A percentile compares a stretch with the other conserved stretches of the same genome.
Conservation (phyloP, 2,329 filamentous ascomycete species). For the Dactylellina haptotyla region DNA sequence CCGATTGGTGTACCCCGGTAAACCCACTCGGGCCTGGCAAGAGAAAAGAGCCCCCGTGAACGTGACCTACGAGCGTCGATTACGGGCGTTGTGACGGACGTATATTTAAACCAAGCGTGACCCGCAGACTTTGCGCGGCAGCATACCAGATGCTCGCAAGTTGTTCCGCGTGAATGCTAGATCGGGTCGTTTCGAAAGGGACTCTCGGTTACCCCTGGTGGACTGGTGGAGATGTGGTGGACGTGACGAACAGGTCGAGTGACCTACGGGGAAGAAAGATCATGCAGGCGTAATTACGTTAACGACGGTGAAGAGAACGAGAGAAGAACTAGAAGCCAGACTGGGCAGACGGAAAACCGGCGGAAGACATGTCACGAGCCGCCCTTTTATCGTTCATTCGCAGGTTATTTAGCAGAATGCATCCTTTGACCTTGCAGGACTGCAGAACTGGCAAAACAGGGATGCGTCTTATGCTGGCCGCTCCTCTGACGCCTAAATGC, state of each 20-base stretch:
- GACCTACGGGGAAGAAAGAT: constrained; percentile 18
- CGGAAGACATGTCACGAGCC: constrained; percentile 15
- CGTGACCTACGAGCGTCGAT: neutral
- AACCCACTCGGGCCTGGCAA: constrained; percentile 17
- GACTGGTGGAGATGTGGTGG: neutral
- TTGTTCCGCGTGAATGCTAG: constrained; percentile 10
- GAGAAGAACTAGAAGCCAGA: neutral
- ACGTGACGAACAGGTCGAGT: constrained; percentile 23
- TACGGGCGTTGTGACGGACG: too few relatives aligned
- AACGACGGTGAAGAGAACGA: neutral
- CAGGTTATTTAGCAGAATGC: neutral
- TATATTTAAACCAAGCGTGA: constrained; percentile 23
- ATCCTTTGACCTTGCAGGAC: neutral
- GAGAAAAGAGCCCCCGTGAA: neutral
- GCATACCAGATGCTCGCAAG: constrained; percentile 10
- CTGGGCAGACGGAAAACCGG: neutral
- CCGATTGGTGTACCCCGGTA: constrained; percentile 49
- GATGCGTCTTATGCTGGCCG: constrained; percentile 17
- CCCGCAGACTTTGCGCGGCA: constrained; percentile 14
- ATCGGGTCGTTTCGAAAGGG: neutral
- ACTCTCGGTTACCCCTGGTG: too few relatives aligned
- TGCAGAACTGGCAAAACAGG: constrained; percentile 29
- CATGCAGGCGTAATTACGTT: constrained; percentile 13
- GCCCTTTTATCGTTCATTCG: constrained; percentile 8
- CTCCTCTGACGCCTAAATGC: constrained; percentile 9